These are phyloP conservation scores for Bidens hawaiensis DNA, from an alignment of 140 eudicot genomes.

Conservation along the genomic window DNA sequence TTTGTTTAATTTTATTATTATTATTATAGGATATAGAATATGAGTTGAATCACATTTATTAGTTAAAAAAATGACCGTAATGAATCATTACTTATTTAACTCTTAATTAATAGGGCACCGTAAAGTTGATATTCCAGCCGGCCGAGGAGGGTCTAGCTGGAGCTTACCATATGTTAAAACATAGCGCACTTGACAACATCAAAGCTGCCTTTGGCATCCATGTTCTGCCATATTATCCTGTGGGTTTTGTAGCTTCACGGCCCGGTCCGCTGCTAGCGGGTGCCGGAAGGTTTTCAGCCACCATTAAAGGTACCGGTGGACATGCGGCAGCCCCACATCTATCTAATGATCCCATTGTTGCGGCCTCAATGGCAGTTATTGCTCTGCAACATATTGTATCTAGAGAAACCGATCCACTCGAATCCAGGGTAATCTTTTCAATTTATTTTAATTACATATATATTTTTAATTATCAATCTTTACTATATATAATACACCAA, in stretches of 20 bases:
- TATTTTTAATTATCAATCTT: too few species aligned
- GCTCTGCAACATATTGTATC: conserved; percentile 61
- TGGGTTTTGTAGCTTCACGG: conserved; percentile 51
- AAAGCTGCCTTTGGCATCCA: conserved; percentile 73
- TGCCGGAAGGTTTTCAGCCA: conserved; percentile 46
- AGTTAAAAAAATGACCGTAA: too few species aligned
- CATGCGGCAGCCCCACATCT: conserved; percentile 48
- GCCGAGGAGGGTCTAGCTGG: conserved; percentile 91
- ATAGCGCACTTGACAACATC: conserved; percentile 58
- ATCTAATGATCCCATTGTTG: conserved; percentile 42
- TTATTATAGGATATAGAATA: too few species aligned
- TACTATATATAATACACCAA: too few species aligned
- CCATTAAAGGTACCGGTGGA: conserved; percentile 46
- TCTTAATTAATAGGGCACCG: conserved; percentile 62
- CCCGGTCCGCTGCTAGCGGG: conserved; percentile 61
- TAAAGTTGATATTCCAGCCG: conserved; percentile 91
- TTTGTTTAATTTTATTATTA: too few species aligned
- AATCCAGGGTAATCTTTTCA: conserved; percentile 38
- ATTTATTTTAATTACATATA: too few species aligned
- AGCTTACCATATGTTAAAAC: conserved; percentile 69
- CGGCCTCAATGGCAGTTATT: conserved; percentile 44
- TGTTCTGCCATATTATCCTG: conserved; percentile 50
- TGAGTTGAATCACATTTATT: too few species aligned
- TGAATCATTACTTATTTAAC: too few species aligned
- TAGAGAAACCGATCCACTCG: conserved; percentile 63